A percentile compares a stretch with the other conserved stretches of the same genome.
phyloP scores from a whole-genome alignment of 306 rosid genomes.

The Calophaca sinica region DNA sequence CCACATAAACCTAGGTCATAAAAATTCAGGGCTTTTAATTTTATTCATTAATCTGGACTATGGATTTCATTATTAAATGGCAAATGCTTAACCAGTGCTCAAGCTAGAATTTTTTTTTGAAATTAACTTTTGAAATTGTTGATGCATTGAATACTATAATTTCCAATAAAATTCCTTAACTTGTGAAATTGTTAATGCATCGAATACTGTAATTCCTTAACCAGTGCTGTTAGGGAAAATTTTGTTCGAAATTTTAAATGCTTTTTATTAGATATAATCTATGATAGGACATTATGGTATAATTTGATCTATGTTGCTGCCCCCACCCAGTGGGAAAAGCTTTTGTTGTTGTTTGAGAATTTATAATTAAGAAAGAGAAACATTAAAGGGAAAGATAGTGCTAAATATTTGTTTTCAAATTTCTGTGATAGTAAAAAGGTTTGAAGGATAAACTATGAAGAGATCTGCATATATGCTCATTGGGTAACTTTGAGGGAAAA shows the following conservation, averaged over 20 bases:
- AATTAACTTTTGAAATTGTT: too few species aligned
- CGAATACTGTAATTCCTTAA: slow-evolving; percentile 18
- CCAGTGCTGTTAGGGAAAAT: not conserved
- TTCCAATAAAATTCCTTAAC: not conserved
- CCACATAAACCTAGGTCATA: not conserved
- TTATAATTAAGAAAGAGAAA: not conserved
- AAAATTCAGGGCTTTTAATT: too few species aligned
- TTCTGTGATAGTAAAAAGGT: too few species aligned
- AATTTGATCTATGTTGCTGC: not conserved
- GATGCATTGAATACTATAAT: too few species aligned
- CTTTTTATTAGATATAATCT: not conserved
- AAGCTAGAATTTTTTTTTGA: too few species aligned
- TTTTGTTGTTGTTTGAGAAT: not conserved
- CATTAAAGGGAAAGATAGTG: not conserved
- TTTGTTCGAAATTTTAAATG: slow-evolving; percentile 11
- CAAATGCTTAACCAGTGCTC: too few species aligned
- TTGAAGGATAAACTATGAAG: too few species aligned
- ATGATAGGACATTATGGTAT: not conserved
- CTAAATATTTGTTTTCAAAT: not conserved
- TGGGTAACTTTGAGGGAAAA: too few species aligned
- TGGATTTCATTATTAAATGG: too few species aligned
- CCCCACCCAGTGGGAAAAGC: not conserved
- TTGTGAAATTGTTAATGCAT: too few species aligned
- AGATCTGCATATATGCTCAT: too few species aligned
- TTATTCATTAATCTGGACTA: too few species aligned